Evolutionary conservation across 306 rosid species (phyloP), one percentile per base, ranked within the genome.

Genomic region (apple (Malus domestica)): DNA sequence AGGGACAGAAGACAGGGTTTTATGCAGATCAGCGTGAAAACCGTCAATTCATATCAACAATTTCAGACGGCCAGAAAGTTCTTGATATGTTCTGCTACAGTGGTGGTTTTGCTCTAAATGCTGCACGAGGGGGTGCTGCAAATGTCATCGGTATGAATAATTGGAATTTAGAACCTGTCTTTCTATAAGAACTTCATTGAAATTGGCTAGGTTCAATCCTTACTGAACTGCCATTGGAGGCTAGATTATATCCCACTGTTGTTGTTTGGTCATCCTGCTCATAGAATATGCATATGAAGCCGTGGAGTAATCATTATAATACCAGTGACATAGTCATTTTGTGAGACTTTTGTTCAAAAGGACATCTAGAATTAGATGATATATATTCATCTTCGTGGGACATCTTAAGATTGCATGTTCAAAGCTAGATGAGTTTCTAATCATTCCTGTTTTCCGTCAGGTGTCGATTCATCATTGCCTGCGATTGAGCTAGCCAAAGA

Each of bases 1-100:
- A 86, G 46, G 98, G 97, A 23, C 98, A 95, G 85, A 95, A 95
- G 88, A 95, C 97, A 4, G 97, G 97, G 77, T 95, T 95, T 77
- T 92, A 95, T 79, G 96, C 95, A n/a, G 97, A 92, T 85, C 97
- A 95, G 78, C 97, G 93, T 14, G 97, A 90, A 78, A 92, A 87
- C 83, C 92, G 93, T 20, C 87, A 89, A 59, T 92, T 86, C 86
- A 83, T 95, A 84, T 95, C 97, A 57, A 88, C 84, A 49, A 80
- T 92, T 79, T 89, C 98, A 23, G 77, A 76, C 55, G 90, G 89
- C 67, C 87, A 83, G 77, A 90, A 78, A 84, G 97, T 95, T 81
- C 93, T 95, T 73, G 98, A 95, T 87, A 77, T 95, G 70, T 95
- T 93, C 85, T 95, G 98, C 86, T 95, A 95, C 78, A 92, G 96